These are phyloP conservation scores for Sordariomycetes sp. DNA, from an alignment of 2,329 filamentous ascomycete genomes.

Conservation along the genomic window DNA sequence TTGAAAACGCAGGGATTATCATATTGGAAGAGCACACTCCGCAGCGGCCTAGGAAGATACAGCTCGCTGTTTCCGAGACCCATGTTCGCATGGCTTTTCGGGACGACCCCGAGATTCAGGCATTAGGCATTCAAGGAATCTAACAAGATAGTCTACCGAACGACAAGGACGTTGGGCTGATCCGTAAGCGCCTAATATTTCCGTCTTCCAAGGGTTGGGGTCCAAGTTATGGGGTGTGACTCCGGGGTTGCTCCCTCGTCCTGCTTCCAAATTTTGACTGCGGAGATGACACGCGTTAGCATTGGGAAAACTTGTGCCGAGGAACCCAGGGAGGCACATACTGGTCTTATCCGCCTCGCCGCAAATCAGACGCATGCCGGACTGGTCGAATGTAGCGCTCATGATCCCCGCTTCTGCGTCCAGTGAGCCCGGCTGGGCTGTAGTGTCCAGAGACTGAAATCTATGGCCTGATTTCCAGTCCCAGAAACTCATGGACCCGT, in stretches of 20 bases:
- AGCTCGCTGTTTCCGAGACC: conserved; percentile 79
- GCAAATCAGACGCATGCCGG: conserved; percentile 79
- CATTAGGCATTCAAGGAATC: conserved; percentile 49
- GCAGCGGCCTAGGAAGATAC: conserved; percentile 78
- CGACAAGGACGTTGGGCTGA: conserved; percentile 3
- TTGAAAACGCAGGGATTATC: conserved; percentile 80
- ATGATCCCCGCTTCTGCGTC: conserved; percentile 94
- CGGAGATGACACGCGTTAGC: neutral
- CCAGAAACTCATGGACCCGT: conserved; percentile 95
- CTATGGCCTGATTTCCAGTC: conserved; percentile 96
- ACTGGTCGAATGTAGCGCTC: conserved; percentile 84
- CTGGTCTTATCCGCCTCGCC: conserved; percentile 96
- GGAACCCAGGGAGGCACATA: conserved; percentile 22
- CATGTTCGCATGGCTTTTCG: conserved; percentile 81
- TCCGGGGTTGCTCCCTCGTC: conserved; percentile 87
- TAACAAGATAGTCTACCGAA: neutral
- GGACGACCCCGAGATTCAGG: conserved; percentile 79
- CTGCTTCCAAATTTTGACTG: conserved; percentile 91
- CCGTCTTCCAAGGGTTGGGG: conserved; percentile 64
- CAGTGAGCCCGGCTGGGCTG: conserved; percentile 85
- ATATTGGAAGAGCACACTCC: conserved; percentile 71
- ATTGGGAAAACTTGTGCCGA: neutral
- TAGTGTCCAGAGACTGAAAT: conserved; percentile 83
- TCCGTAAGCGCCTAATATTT: conserved; percentile 49
- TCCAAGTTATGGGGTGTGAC: conserved; percentile 87